Base-by-base conservation (phyloP, 1,284 basidiomycete genomes). In the Crepidotus sp. region DNA sequence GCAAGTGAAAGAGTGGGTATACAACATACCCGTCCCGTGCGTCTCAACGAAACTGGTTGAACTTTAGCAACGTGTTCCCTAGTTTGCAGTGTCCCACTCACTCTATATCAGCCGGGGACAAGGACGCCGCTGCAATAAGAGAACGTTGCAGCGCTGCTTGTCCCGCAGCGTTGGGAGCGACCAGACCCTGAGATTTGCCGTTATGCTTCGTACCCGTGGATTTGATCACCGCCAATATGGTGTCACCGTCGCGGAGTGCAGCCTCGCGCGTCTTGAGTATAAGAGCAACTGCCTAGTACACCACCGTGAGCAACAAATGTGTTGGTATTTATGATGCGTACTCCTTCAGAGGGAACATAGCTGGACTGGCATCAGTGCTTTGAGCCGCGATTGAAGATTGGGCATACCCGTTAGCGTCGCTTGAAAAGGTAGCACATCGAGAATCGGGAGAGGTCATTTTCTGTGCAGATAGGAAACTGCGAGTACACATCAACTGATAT, bases 351-450 rank as follows among this genome's bases (percentile, higher is more conserved):
- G 3, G 63, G 61, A 24, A 58, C 61, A 40, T 64, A 64, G 14
- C 61, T 63, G 22, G 3, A 24, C 14, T n/a, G 10, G 2, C 1
- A 24, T 40, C 6, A 33, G 15, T 3, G 26, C 27, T 13, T 19
- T 6, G 4, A 36, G 4, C 8, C 21, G 3, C 27, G 11, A 18
- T 33, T 21, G 26, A 18, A 5, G 2, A 45, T 32, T 26, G 14
- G 5, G 52, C 54, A 18, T 53, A 65, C 58, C 64, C 64, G 43
- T 66, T 63, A 27, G 64, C 64, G 40, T 61, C 57, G 33, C 54
- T 59, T 0, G 61, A 57, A 49, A 61, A 66, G 11, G 63, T 64
- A 13, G 63, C 62, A 47, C 63, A 65, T n/a, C 63, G 60, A 15
- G 56, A 59, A 43, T 62, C 60, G 4, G 55, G 53, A 13, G 64